phyloP scores from a whole-genome alignment of 164 flowering plant species.

The Berberis thunbergii region DNA sequence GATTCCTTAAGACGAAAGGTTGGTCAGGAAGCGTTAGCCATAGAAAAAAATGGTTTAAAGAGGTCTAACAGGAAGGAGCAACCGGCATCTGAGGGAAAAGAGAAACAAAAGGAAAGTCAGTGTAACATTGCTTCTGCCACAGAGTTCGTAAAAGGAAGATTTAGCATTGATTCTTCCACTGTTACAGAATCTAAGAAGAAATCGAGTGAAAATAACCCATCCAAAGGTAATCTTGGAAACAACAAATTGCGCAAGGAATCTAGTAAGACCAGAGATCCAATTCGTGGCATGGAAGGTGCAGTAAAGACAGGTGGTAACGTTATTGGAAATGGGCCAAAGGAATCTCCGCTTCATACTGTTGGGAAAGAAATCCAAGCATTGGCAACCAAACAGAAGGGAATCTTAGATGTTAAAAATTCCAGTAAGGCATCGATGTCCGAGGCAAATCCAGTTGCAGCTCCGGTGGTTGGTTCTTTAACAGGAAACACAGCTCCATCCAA shows the following conservation, averaged over 20 bases:
- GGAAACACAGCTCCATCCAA: constrained; percentile 13
- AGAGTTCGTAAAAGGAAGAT: constrained; percentile 22
- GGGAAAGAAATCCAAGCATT: constrained; percentile 21
- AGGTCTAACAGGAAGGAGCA: constrained; percentile 15
- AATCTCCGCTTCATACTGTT: constrained; percentile 19
- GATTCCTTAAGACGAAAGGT: constrained; percentile 17
- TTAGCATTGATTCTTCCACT: constrained; percentile 13
- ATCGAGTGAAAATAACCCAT: constrained; percentile 9
- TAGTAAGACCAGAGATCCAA: constrained; percentile 12
- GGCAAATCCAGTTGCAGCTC: constrained; percentile 5
- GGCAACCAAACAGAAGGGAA: constrained; percentile 27
- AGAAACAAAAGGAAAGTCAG: constrained; percentile 29
- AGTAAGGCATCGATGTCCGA: constrained; percentile 13
- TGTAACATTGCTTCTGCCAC: constrained; percentile 12
- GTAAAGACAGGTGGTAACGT: constrained; percentile 7
- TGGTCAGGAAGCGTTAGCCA: constrained; percentile 12
- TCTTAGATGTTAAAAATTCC: constrained; percentile 23
- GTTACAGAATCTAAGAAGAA: constrained; percentile 20
- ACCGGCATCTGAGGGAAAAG: constrained; percentile 21
- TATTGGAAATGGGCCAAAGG: constrained; percentile 18
- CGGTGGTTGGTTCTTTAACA: constrained; percentile 13
- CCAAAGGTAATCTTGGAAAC: constrained; percentile 6
- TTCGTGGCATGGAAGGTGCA: constrained; percentile 8
- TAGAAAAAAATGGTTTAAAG: constrained; percentile 12
- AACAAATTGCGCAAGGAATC: constrained; percentile 9